Evolutionary conservation across 2,329 filamentous ascomycete genomes (phyloP), one percentile per base, ranked within the genome.

Genomic region (Phialophora expanda): DNA sequence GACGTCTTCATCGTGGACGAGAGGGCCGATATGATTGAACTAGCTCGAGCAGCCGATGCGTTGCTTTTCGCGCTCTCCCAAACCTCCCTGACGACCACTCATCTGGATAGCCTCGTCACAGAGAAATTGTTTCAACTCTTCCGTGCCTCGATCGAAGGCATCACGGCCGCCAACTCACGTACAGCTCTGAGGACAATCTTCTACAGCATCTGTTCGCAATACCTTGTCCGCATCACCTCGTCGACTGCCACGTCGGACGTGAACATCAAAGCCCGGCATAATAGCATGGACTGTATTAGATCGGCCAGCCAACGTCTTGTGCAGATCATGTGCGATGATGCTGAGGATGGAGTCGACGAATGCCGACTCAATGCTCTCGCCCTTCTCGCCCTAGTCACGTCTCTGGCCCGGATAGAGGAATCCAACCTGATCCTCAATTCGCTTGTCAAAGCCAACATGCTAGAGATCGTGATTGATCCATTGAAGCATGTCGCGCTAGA

Each of bases 71-170:
- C 74, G 11, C 70, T 77, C 7, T 73, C 73, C 8, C 70, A 64
- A 44, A 74, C 67, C 61, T 7, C 68, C 71, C n/a, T 73, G 71
- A 32, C 69, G 78, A 24, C 75, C 75, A 32, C 75, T 75, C 46
- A 69, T 55, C 81, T 80, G 61, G 83, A 89, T 41, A 92, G 92
- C 75, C 84, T 94, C 28, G 88, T 95, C 38, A 91, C 92, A 75
- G 94, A 98, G 76, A 92, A 95, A 74, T 84, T 98, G 0, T 93
- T 93, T 75, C 90, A 97, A 74, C 85, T 98, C 3, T 97, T 99
- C 83, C 91, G 96, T 69, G 87, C 92, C 46, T 93, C 91, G 68
- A 83, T 97, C 14, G 86, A 89, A 72, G 92, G 92, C 4, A 90
- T 96, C 62, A 87, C 89, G 70, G 88, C 90, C 67, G 89, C 71